Conservation (phyloP, 306 rosid species). For the Hippophae gyantsensis region DNA sequence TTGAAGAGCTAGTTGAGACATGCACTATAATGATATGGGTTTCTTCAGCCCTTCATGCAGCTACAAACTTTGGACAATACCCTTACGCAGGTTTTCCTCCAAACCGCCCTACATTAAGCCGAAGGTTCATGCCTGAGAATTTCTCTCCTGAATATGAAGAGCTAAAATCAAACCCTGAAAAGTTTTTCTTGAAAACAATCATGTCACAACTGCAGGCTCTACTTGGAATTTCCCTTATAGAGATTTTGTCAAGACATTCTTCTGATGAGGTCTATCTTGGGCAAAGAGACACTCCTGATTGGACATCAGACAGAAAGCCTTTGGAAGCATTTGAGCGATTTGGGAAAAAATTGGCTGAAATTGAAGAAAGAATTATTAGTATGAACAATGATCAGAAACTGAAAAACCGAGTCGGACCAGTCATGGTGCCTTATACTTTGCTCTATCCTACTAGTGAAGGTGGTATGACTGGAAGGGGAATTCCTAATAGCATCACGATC, state of each 20-base stretch:
- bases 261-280: slow-evolving; percentile 54
- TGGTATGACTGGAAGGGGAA: slow-evolving; percentile 71
- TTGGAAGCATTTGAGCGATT: slow-evolving; percentile 45
- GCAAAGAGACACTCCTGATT: slow-evolving; percentile 38
- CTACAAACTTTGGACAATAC: slow-evolving; percentile 59
- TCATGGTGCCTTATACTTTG: slow-evolving; percentile 58
- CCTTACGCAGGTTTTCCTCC: slow-evolving; percentile 64
- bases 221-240: slow-evolving; percentile 43
- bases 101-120: slow-evolving; percentile 53
- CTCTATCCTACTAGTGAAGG: slow-evolving; percentile 52
- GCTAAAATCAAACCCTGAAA: slow-evolving; percentile 30
- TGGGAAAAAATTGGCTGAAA: slow-evolving; percentile 34
- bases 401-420: slow-evolving; percentile 56
- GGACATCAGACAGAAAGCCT: slow-evolving; percentile 46
- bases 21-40: slow-evolving; percentile 52
- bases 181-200: slow-evolving; percentile 39
- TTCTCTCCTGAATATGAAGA: slow-evolving; percentile 49
- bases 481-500: slow-evolving; percentile 77
- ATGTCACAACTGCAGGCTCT: slow-evolving; percentile 44
- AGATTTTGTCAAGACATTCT: slow-evolving; percentile 52
- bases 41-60: slow-evolving; percentile 67
- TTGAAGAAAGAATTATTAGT: slow-evolving; percentile 34
- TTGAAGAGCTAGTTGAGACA: slow-evolving; percentile 28
- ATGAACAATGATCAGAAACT: slow-evolving; percentile 42
- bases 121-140: slow-evolving; percentile 44